These are phyloP conservation scores for Vaccinium myrtillus DNA, from an alignment of 148 eudicot genomes.

Conservation along the genomic window DNA sequence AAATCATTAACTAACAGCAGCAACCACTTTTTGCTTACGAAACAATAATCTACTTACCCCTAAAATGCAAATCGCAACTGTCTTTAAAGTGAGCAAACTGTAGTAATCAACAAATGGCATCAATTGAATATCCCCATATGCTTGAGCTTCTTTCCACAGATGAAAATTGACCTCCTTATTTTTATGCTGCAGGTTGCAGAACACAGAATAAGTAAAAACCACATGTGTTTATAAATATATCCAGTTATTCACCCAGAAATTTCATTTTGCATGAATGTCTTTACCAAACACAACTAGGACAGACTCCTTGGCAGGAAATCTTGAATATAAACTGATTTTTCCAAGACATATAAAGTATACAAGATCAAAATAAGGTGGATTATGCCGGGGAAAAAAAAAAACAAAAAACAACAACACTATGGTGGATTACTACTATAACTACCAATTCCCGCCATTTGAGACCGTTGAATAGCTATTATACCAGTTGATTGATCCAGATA, in stretches of 20 bases:
- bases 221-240: neutral
- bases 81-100: constrained; percentile 78
- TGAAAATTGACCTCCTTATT: constrained; percentile 67
- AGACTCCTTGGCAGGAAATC: neutral
- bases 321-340: neutral
- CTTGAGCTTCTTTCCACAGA: constrained; percentile 87
- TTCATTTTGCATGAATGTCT: neutral
- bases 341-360: neutral
- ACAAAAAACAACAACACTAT: too few species aligned
- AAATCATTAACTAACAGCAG: constrained; percentile 11
- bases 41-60: constrained; percentile 52
- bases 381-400: too few species aligned
- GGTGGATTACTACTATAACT: neutral
- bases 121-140: constrained; percentile 86
- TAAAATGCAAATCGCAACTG: constrained; percentile 78
- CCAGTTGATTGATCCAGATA: neutral
- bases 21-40: constrained; percentile 12
- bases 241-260: neutral
- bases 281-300: constrained; percentile 4
- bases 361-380: neutral
- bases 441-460: neutral
- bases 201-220: constrained; percentile 7
- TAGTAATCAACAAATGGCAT: constrained; percentile 99
- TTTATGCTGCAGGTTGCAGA: constrained; percentile 60
- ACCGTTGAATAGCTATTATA: neutral